phyloP scores from a whole-genome alignment of 2,329 filamentous ascomycete genomes.

The Pseudogymnoascus sp. region DNA sequence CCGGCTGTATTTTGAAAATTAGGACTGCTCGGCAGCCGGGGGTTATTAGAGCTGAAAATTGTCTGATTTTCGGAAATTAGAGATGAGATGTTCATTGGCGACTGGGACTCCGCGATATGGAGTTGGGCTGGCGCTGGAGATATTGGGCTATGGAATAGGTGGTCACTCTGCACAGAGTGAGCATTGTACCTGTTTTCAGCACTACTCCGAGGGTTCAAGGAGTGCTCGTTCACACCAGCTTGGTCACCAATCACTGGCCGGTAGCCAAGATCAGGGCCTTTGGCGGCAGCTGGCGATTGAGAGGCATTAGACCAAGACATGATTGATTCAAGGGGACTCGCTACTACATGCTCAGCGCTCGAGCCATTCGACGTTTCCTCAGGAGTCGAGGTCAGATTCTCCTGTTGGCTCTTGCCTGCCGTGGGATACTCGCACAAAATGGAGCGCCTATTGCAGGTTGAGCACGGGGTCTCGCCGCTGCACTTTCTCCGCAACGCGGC shows the following conservation, averaged over 20 bases:
- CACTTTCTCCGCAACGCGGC: constrained; percentile 19
- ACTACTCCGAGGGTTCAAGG: neutral
- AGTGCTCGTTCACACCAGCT: neutral
- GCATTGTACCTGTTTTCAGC: neutral
- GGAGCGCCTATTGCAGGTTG: constrained; percentile 16
- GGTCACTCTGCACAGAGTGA: neutral
- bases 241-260: neutral
- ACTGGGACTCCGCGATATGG: constrained; percentile 2
- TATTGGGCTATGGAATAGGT: neutral
- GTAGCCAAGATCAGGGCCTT: neutral
- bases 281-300: neutral
- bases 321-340: constrained; percentile 10
- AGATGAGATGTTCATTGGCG: neutral
- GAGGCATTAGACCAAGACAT: constrained; percentile 10
- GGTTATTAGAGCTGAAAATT: neutral
- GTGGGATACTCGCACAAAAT: constrained; percentile 17
- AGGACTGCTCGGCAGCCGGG: neutral
- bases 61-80: neutral
- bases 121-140: neutral
- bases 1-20: neutral
- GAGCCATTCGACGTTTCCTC: neutral
- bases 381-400: neutral
- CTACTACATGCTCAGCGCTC: neutral
- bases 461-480: constrained; percentile 16
- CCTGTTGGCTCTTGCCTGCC: neutral